phyloP scores from a whole-genome alignment of 2,329 filamentous ascomycete genomes.

The Alternaria longipes region DNA sequence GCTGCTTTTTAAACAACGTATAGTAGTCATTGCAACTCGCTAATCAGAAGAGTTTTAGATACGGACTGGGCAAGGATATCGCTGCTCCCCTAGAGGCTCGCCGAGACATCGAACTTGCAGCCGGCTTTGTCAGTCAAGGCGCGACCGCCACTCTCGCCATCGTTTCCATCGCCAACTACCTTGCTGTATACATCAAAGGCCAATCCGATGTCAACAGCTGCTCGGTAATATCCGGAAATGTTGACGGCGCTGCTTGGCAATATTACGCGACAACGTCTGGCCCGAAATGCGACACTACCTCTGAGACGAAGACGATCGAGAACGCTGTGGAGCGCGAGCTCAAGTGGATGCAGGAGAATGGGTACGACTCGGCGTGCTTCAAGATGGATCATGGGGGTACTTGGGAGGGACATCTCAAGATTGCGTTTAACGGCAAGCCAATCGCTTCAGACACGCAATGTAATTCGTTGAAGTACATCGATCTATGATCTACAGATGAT shows the following conservation, averaged over 20 bases:
- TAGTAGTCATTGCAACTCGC: too few relatives aligned
- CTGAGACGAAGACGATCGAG: not conserved
- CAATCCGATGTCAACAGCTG: not conserved
- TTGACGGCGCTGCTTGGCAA: not conserved
- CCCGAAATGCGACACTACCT: not conserved
- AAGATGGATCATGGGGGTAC: not conserved
- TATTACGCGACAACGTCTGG: not conserved
- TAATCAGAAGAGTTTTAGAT: too few relatives aligned
- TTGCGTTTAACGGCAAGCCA: not conserved
- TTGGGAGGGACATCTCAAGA: not conserved
- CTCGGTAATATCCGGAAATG: not conserved
- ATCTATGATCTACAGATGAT: too few relatives aligned
- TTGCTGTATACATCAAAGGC: constrained; percentile 1
- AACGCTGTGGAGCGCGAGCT: not conserved
- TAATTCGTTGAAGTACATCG: too few relatives aligned
- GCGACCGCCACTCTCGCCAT: not conserved
- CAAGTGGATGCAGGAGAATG: not conserved
- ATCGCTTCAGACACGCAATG: too few relatives aligned
- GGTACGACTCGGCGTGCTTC: not conserved
- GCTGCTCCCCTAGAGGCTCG: too few relatives aligned
- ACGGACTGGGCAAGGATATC: too few relatives aligned
- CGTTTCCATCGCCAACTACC: not conserved
- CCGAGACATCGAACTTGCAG: too few relatives aligned
- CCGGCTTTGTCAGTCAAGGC: not conserved
- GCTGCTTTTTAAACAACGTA: fast-evolving